These are phyloP conservation scores for Phytophthora colocasiae DNA, from an alignment of 352 stramenopile genomes.

Conservation along the genomic window DNA sequence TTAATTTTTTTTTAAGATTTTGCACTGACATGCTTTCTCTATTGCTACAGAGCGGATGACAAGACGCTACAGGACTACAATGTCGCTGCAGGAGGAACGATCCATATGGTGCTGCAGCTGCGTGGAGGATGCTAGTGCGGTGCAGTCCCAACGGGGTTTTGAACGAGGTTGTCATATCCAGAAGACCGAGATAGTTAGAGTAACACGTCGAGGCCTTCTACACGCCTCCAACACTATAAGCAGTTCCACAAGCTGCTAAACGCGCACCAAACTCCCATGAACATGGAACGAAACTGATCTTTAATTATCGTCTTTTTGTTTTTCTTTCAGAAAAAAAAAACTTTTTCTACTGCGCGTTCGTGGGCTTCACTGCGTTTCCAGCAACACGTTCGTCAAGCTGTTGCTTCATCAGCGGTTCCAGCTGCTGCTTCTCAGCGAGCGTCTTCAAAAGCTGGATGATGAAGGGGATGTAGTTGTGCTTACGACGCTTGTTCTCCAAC, in stretches of 20 bases:
- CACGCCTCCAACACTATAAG: slow-evolving; percentile 9
- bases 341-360: slow-evolving; percentile 26
- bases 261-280: slow-evolving; percentile 10
- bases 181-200: slow-evolving; percentile 31
- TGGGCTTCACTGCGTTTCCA: slow-evolving; percentile 28
- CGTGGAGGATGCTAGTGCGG: slow-evolving; percentile 86
- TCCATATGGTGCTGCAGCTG: slow-evolving; percentile 99
- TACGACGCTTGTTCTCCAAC: slow-evolving; percentile 93
- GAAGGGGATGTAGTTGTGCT: slow-evolving; percentile 98
- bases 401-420: slow-evolving; percentile 82
- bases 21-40: neutral
- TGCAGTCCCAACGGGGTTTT: slow-evolving; percentile 11
- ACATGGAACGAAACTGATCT: slow-evolving; percentile 8
- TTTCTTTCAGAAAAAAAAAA: slow-evolving; percentile 9
- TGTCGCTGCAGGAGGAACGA: slow-evolving; percentile 95
- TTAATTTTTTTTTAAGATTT: neutral
- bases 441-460: slow-evolving; percentile 94
- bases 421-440: slow-evolving; percentile 90
- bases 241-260: slow-evolving; percentile 24
- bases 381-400: slow-evolving; percentile 46
- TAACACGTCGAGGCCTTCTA: slow-evolving; percentile 23
- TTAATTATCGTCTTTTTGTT: slow-evolving; percentile 1
- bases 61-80: slow-evolving; percentile 98
- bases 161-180: neutral
- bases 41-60: slow-evolving; percentile 86